Base-by-base conservation (phyloP, 306 rosid genomes). In the Casuarina cunninghamiana region DNA sequence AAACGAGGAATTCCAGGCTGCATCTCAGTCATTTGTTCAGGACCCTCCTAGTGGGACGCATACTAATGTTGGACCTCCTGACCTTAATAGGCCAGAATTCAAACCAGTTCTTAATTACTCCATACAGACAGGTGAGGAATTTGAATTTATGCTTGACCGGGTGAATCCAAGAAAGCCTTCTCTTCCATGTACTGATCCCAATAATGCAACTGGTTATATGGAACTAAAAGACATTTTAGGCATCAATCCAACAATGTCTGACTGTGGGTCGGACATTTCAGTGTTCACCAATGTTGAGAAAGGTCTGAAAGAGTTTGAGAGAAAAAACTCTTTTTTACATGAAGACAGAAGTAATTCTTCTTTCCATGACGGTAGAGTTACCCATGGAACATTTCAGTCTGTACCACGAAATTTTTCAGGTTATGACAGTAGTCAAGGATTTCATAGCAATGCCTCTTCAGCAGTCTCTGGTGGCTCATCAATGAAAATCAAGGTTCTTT, bases 41-140 rank as follows among this genome's bases (percentile, higher is more conserved):
- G 91, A 88, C 72, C 78, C 84, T 77, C 73, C 72, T 78, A 79
- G 86, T 68, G 78, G 82, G 67, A 62, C 68, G 80, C 86, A 78
- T 78, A 13, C 77, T 76, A 79, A 78, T 75, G 68, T 81, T 73
- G 87, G 91, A 76, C 60, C 84, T 19, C 71, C 77, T 51, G 83
- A 84, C 75, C 84, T 62, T 6, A 84, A 77, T 78, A 66, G 55
- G 42, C 74, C 91, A 63, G 94, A 85, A 75, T 83, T 88, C 73
- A 93, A 83, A 80, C 91, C 96, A 55, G 93, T 87, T 66, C 96
- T 54, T 82, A 91, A 93, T 86, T 91, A 77, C 78, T 93, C 97
- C 71, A 90, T 91, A 79, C 94, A 86, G 87, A 93, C 96, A 1
- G 97, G 97, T 53, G 96, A 93, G 88, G 97, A 93, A 81, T 93